Percentiles rank a stretch among this genome's conserved stretches.
phyloP scores from a whole-genome alignment of 805 yeast species.

The Starmerella cellae region DNA sequence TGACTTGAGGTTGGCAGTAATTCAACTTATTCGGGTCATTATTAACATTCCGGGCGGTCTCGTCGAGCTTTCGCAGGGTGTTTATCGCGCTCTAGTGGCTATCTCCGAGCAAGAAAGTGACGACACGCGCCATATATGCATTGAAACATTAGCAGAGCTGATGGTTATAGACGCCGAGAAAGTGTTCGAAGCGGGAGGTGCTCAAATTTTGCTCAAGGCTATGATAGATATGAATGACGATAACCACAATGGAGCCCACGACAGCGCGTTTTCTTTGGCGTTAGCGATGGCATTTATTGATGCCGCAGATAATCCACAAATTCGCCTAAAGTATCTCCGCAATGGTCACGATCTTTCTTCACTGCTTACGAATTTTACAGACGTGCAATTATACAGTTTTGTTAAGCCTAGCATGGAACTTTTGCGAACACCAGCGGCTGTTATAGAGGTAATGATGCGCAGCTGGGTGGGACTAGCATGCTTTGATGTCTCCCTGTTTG shows the following conservation, averaged over 20 bases:
- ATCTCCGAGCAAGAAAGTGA: constrained; percentile 45
- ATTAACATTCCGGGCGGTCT: constrained; percentile 43
- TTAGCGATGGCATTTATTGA: constrained; percentile 37
- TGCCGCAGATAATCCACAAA: constrained; percentile 44
- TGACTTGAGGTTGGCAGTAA: constrained; percentile 63
- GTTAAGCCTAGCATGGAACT: constrained; percentile 39
- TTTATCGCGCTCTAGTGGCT: constrained; percentile 53
- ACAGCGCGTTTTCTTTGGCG: constrained; percentile 19
- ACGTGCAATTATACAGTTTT: constrained; percentile 31
- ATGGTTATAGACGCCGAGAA: constrained; percentile 34
- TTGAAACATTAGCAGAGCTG: constrained; percentile 44
- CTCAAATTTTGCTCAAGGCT: constrained; percentile 34
- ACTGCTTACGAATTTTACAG: constrained; percentile 60
- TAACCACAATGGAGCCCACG: neutral
- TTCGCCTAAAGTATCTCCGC: constrained; percentile 38
- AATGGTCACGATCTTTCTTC: constrained; percentile 50
- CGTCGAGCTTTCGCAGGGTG: constrained; percentile 43
- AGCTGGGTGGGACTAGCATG: constrained; percentile 66
- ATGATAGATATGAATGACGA: constrained; percentile 30
- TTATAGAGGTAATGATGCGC: constrained; percentile 50
- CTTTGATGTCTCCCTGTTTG: constrained; percentile 38
- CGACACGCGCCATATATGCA: constrained; percentile 36
- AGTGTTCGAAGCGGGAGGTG: constrained; percentile 35
- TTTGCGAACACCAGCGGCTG: constrained; percentile 46
- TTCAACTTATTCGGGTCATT: constrained; percentile 54